A percentile compares a stretch with the other conserved stretches of the same genome.
Conservation (phyloP, 805 yeast species). For the Blastobotrys peoriensis region DNA sequence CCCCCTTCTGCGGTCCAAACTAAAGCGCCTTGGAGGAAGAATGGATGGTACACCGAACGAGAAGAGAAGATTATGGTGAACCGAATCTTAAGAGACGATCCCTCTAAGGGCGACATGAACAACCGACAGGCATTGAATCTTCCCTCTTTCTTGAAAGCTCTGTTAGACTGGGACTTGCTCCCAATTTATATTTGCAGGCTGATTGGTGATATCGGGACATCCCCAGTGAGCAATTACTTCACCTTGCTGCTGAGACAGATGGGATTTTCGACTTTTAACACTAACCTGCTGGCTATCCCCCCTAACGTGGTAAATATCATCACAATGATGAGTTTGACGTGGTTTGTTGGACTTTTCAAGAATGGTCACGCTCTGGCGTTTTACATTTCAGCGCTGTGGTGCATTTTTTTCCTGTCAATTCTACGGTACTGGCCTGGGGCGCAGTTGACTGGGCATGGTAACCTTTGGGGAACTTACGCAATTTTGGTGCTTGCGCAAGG, state of each 20-base stretch:
- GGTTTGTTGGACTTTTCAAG: constrained; percentile 12
- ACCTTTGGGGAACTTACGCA: constrained; percentile 29
- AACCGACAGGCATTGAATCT: constrained; percentile 47
- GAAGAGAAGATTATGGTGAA: constrained; percentile 55
- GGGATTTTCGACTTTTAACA: constrained; percentile 48
- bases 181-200: constrained; percentile 49
- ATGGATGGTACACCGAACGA: constrained; percentile 49
- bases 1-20: constrained; percentile 50
- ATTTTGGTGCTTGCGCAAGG: constrained; percentile 25
- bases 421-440: constrained; percentile 20
- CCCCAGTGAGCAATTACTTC: constrained; percentile 39
- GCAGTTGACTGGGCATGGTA: constrained; percentile 7
- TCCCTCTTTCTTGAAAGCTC: constrained; percentile 35
- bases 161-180: constrained; percentile 48
- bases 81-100: constrained; percentile 55
- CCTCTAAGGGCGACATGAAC: constrained; percentile 56
- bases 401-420: constrained; percentile 9
- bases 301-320: constrained; percentile 12
- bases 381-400: constrained; percentile 41
- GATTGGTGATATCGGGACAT: constrained; percentile 34
- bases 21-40: constrained; percentile 38
- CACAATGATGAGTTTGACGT: constrained; percentile 12
- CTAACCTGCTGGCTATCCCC: constrained; percentile 45
- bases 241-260: constrained; percentile 43
- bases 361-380: constrained; percentile 13